Evolutionary conservation across 352 stramenopile species (phyloP), one percentile per base, ranked within the genome.

Genomic region (Paralagenidium karlingii): DNA sequence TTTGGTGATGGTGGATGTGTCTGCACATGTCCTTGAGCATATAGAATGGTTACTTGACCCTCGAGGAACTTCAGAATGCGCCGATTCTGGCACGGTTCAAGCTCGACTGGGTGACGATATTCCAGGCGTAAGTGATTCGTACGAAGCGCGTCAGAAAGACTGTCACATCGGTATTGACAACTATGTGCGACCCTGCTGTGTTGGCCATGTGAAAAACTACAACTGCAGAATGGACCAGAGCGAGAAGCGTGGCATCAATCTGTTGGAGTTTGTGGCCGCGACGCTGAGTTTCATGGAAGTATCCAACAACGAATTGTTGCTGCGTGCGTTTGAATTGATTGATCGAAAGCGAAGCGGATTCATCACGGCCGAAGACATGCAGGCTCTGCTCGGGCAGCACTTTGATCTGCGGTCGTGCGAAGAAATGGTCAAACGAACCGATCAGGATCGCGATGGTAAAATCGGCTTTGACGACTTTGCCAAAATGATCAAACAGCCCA

Each of bases 261-360:
- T 88, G 20, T 53, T 88, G 5, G 75, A 88, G 47, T 88, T 88
- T 46, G 67, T 88, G 12, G 70, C 75, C 12, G 75, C 75, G 0
- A 83, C 71, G 6, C 48, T 88, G 8, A 77, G 53, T 8, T 56
- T 65, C 0, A 67, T 80, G 38, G 67, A 82, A 7, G 57, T 78
- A 20, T 49, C 58, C 6, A 59, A 82, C 39, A 60, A 85, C 18
- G 55, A 58, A n/a, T 49, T 73, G 4, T 46, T 85, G 24, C 49
- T 60, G 11, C 58, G 53, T 2, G 66, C 75, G 0, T 88, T 84
- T 37, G 37, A 60, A 4, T 49, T 88, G 5, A 69, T 88, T 8
- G 68, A 83, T 37, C 67, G 70, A 4, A 62, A 81, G 25, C 53
- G 82, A 30, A 53, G 58, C 38, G 69, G 68, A 12, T 60, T 57